A percentile compares a stretch with the other conserved stretches of the same genome.
phyloP scores from a whole-genome alignment of 2,329 filamentous ascomycete species.

The Diaporthe sp. region DNA sequence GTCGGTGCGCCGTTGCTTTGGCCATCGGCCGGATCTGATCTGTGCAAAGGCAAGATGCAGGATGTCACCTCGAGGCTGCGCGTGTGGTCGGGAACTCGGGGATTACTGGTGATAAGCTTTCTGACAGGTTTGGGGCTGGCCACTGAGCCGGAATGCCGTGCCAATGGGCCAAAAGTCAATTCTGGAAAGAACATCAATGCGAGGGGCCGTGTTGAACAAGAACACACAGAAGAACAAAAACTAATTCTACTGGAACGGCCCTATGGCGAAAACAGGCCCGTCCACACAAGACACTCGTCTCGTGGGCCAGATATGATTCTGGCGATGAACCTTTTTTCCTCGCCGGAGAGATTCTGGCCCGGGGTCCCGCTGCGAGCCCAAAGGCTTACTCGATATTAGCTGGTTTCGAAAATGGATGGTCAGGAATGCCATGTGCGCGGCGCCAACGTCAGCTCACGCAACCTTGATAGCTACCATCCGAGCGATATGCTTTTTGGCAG shows the following conservation, averaged over 20 bases:
- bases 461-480: not conserved
- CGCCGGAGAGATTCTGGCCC: not conserved
- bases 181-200: not conserved
- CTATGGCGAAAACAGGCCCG: not conserved
- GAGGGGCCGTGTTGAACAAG: not conserved
- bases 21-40: conserved; percentile 25
- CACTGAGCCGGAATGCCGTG: conserved; percentile 5
- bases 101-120: conserved; percentile 19
- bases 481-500: conserved; percentile 15
- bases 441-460: conserved; percentile 18
- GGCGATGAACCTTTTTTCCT: not conserved
- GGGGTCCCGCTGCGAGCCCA: conserved; percentile 3
- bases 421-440: conserved; percentile 16
- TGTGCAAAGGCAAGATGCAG: conserved; percentile 16
- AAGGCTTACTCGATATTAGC: conserved; percentile 15
- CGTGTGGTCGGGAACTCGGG: conserved; percentile 9
- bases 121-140: conserved; percentile 19
- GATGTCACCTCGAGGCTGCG: conserved; percentile 6
- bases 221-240: not conserved
- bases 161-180: conserved; percentile 16
- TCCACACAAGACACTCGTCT: not conserved
- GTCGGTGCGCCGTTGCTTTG: conserved; percentile 20
- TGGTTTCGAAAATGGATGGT: conserved; percentile 5
- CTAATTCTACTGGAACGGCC: not conserved
- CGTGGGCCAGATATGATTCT: not conserved